These are phyloP conservation scores for Coccomyxa sp. DNA, from an alignment of 139 green algal species.

Conservation along the genomic window DNA sequence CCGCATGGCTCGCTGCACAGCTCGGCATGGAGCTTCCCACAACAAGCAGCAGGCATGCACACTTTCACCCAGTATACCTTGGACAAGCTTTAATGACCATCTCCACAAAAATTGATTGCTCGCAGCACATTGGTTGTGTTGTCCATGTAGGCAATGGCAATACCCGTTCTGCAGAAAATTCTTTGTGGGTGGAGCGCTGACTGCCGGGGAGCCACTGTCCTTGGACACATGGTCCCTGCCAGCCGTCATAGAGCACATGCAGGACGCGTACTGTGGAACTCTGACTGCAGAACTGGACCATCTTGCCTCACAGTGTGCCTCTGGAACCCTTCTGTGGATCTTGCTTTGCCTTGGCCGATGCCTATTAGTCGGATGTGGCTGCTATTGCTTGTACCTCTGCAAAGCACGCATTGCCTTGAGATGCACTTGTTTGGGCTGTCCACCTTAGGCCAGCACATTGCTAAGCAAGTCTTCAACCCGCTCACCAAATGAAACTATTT, in stretches of 20 bases:
- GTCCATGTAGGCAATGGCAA: no score
- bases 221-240: conserved; percentile 20
- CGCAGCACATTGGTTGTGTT: no score
- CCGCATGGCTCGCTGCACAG: neutral
- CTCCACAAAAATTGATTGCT: no score
- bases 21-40: conserved; percentile 5
- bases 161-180: neutral
- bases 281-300: conserved; percentile 44
- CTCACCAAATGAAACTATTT: neutral
- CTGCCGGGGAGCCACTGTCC: neutral
- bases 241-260: conserved; percentile 32
- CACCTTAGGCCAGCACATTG: neutral
- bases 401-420: neutral
- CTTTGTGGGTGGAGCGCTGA: neutral
- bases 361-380: neutral
- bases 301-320: conserved; percentile 13
- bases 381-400: neutral
- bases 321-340: neutral
- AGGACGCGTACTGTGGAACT: conserved; percentile 41
- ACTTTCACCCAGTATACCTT: neutral
- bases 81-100: no score
- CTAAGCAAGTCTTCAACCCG: neutral
- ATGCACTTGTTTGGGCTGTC: neutral
- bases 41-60: conserved; percentile 2
- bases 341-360: neutral